Base-by-base conservation (phyloP, 495 filamentous ascomycete species). In the Jackrogersella minutella region DNA sequence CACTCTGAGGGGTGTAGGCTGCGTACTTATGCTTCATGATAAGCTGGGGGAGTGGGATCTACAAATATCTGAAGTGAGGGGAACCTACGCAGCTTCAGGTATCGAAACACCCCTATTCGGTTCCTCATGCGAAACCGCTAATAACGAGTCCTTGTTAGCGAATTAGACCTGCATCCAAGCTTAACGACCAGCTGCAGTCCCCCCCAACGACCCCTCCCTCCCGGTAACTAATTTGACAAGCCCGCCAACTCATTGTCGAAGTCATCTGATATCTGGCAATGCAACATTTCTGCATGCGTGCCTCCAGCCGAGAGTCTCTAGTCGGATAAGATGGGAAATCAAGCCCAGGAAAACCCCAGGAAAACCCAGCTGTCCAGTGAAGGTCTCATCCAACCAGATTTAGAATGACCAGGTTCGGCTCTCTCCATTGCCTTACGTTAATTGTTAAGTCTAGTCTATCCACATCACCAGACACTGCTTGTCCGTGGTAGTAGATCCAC, bases 261-360 rank as follows among this genome's bases (percentile, higher is more conserved):
- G 67, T 74, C 72, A 74, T 74, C 51, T 72, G 72, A 70, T 72
- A 63, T 57, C 40, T 49, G 37, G 11, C n/a, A 46, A 72, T 74
- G 72, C 52, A 74, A 74, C 72, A 59, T 56, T 10, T 63, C 59
- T 47, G 58, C 51, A 72, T 65, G 11, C 14, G 22, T 49, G 11
- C 61, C 54, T 57, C 33, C 22, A 49, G 33, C 47, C 59, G 21
- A 52, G 55, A 56, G 13, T 39, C 36, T 17, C 16, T 65, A 36
- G 14, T 49, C 60, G 51, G 51, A 52, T 53, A 34, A 51, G 31
- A 52, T 60, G 46, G 30, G 26, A 46, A 34, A 8, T 11, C 5
- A 26, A 58, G 43, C 26, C 60, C 39, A 46, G 53, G 31, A 31
- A 43, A 49, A 44, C 11, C 41, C 28, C 46, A 7, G 30, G 40